A percentile compares a stretch with the other conserved stretches of the same genome.
Evolutionary conservation across 1,284 basidiomycete genomes (phyloP).

Genomic region (Baeospora myosura): DNA sequence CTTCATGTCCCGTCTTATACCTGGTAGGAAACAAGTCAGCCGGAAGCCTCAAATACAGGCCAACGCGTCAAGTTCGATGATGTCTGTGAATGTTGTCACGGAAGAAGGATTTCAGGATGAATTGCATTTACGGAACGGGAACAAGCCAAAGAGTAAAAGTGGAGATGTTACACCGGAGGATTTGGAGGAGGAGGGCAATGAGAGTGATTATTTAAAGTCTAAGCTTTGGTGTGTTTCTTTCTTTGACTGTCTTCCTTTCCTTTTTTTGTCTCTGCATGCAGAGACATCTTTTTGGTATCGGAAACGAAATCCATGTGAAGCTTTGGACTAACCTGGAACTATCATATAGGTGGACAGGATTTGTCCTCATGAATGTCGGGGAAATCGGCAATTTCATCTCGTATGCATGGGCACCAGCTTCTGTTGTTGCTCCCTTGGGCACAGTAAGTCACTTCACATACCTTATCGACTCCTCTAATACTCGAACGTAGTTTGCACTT

Average conservation of each 20-base stretch:
- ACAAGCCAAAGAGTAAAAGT: no score
- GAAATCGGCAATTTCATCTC: constrained; percentile 90
- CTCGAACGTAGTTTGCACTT: constrained; percentile 61
- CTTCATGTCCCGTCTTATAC: no score
- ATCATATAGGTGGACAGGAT: constrained; percentile 86
- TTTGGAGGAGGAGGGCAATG: constrained; percentile 29
- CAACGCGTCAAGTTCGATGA: no score
- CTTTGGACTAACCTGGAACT: no score
- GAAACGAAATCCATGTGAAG: no score
- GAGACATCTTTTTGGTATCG: constrained; percentile 97
- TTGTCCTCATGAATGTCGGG: constrained; percentile 85
- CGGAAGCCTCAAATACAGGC: no score
- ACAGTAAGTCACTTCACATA: constrained; percentile 52
- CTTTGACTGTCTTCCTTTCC: not conserved
- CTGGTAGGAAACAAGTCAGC: no score
- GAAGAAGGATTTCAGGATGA: not conserved
- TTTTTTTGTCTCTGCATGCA: constrained; percentile 77
- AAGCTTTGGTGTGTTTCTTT: constrained; percentile 67
- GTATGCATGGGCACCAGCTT: constrained; percentile 75
- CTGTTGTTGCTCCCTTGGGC: constrained; percentile 90
- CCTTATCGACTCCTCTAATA: constrained; percentile 5
- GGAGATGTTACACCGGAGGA: no score
- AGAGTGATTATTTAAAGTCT: constrained; percentile 73
- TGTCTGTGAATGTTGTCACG: no score
- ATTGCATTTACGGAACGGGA: not conserved